Evolutionary conservation across 78 protist species (phyloP), one percentile per base, ranked within the genome.

Genomic region (Dictyostelium brefeldianum): DNA sequence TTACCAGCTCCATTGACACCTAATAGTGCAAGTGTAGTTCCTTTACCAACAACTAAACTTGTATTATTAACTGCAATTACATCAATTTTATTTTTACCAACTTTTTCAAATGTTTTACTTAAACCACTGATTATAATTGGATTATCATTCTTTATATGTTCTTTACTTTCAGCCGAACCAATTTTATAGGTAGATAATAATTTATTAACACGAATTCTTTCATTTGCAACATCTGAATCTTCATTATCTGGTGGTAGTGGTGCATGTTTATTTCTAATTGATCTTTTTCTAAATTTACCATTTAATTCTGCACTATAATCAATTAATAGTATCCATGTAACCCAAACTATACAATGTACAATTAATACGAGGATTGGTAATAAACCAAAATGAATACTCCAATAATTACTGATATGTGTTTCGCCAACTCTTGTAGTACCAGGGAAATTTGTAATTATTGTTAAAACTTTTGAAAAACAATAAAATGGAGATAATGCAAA

Each of bases 1-100:
- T 80, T 80, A 46, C 99, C 99, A 0, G 98, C 98, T 20, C 99
- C 99, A 74, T 97, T 98, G 27, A 97, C 95, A 5, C 92, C 92
- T 5, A 87, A 46, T 36, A 87, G 18, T 20, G 78, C 89, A 80
- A 80, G 65, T 46, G 50, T 47, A 25, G 62, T 47, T 47, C 89
- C 89, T 7, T 17, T 29, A 8, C 22, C 53, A 12, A 80, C 25
- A 7, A 43, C 31, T 4, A 80, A 27, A 9, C 59, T n/a, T 14
- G 77, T 64, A 80, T 80, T 80, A 17, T 64, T 17, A 22, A 80
- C 70, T 22, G 77, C 89, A 57, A 64, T 56, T 65, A 47, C 65
- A 5, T 18, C 29, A 0, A 14, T 31, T 12, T 25, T 25, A 22
- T 31, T 78, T n/a, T n/a, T n/a, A 31, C 64, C 65, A 4, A 57